These are phyloP conservation scores for Coemansia sp. DNA, from an alignment of 192 early-diverging fungal species.

Conservation along the genomic window DNA sequence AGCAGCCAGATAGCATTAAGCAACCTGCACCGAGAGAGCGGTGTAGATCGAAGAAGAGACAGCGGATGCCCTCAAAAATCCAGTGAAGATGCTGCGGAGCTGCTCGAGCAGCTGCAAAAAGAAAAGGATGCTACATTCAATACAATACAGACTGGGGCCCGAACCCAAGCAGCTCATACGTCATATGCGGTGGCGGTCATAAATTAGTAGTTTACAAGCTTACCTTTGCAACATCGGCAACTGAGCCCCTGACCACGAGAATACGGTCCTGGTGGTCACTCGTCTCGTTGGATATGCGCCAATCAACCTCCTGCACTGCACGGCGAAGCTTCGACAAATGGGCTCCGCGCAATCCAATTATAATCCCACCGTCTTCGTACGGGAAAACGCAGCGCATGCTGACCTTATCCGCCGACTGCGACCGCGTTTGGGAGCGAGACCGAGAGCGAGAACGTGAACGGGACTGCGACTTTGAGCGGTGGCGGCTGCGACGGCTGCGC, in stretches of 20 bases:
- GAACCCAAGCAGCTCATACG: too few relatives aligned
- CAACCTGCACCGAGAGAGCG: too few relatives aligned
- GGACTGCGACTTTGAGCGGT: slow-evolving; percentile 12
- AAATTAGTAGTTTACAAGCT: not conserved
- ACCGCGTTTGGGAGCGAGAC: slow-evolving; percentile 15
- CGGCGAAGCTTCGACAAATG: slow-evolving; percentile 50
- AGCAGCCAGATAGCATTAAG: too few relatives aligned
- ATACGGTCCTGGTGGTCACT: slow-evolving; percentile 52
- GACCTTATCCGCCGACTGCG: slow-evolving; percentile 31
- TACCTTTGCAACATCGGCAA: slow-evolving; percentile 44
- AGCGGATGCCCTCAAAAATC: too few relatives aligned
- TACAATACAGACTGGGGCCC: too few relatives aligned
- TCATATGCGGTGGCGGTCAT: not conserved
- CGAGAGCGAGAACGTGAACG: slow-evolving; percentile 11
- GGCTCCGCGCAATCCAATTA: slow-evolving; percentile 50
- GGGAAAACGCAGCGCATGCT: slow-evolving; percentile 53
- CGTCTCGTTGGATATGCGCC: slow-evolving; percentile 54
- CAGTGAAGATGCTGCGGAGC: too few relatives aligned
- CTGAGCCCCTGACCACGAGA: slow-evolving; percentile 38
- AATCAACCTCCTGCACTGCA: slow-evolving; percentile 33
- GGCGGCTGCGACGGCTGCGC: slow-evolving; percentile 9
- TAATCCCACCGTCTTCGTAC: slow-evolving; percentile 53
- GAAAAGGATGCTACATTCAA: too few relatives aligned
- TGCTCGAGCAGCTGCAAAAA: too few relatives aligned
- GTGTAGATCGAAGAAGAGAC: too few relatives aligned